Percentiles rank a stretch among this genome's conserved stretches.
Conservation (phyloP, 2,329 filamentous ascomycete species). For the Beauveria sp. region DNA sequence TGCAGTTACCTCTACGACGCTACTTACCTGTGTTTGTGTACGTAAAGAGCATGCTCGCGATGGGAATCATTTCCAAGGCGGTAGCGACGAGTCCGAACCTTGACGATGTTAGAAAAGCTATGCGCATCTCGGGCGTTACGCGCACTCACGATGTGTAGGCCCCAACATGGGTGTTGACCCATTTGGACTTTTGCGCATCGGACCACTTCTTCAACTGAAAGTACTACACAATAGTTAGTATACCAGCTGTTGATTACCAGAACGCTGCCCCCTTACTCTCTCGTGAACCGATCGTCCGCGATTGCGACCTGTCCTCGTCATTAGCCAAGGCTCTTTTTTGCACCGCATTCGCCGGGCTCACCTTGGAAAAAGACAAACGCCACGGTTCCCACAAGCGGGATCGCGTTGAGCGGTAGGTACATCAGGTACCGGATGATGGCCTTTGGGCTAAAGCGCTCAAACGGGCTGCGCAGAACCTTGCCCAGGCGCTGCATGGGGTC, state of each 20-base stretch:
- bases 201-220: conserved; percentile 89
- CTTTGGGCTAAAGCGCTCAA: conserved; percentile 48
- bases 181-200: conserved; percentile 54
- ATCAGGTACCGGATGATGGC: conserved; percentile 72
- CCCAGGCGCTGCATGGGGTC: conserved; percentile 52
- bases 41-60: conserved; percentile 74
- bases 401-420: conserved; percentile 87
- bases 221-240: conserved; percentile 47
- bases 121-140: no score
- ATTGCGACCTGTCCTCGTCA: conserved; percentile 31
- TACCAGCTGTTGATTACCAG: not conserved
- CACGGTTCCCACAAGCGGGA: conserved; percentile 78
- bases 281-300: conserved; percentile 44
- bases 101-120: conserved; percentile 1
- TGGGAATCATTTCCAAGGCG: conserved; percentile 75
- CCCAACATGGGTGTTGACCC: conserved; percentile 61
- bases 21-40: conserved; percentile 73
- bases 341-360: conserved; percentile 16
- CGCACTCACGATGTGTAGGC: conserved; percentile 70
- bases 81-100: conserved; percentile 72
- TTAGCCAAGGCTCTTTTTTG: not conserved
- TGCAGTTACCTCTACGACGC: no score
- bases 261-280: conserved; percentile 34
- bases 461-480: conserved; percentile 49
- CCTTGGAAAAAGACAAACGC: conserved; percentile 75